These are phyloP conservation scores for Starmerella khaoyaiensis DNA, from an alignment of 805 yeast species.

Conservation along the genomic window DNA sequence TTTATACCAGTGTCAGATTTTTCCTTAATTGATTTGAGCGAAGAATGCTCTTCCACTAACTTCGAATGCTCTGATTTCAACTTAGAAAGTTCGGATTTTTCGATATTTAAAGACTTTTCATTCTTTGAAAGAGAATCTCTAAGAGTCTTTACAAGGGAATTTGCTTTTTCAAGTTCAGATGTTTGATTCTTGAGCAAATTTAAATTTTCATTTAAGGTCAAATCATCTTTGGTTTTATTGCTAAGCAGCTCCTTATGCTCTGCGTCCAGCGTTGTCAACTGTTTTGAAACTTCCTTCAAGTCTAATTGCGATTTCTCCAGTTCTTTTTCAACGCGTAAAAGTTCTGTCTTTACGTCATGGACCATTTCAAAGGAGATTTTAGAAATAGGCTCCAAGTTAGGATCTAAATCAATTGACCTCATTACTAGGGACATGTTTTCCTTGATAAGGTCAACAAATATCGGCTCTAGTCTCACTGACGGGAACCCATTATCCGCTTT, in stretches of 20 bases:
- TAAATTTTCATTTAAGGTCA: background rate
- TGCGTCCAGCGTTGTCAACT: background rate
- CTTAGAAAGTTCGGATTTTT: no score
- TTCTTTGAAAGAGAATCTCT: no score
- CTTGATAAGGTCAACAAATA: constrained; percentile 51
- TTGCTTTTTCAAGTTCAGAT: no score
- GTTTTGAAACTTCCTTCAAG: constrained; percentile 2
- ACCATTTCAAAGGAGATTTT: constrained; percentile 50
- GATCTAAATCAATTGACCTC: constrained; percentile 60
- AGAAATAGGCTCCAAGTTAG: constrained; percentile 56
- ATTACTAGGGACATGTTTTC: constrained; percentile 58
- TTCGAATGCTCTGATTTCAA: constrained; percentile 3
- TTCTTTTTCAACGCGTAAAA: constrained; percentile 20
- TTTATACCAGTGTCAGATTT: constrained; percentile 79
- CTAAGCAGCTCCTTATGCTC: constrained; percentile 21
- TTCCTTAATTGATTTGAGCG: constrained; percentile 35
- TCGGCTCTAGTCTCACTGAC: constrained; percentile 54
- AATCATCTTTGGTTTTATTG: no score
- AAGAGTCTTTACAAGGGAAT: no score
- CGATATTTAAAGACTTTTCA: no score
- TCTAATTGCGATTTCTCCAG: constrained; percentile 4
- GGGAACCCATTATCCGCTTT: constrained; percentile 82
- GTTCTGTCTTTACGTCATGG: constrained; percentile 27
- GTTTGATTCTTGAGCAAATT: no score
- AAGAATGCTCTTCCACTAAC: constrained; percentile 22